phyloP scores from a whole-genome alignment of 306 rosid species.

The Sindora glabra region DNA sequence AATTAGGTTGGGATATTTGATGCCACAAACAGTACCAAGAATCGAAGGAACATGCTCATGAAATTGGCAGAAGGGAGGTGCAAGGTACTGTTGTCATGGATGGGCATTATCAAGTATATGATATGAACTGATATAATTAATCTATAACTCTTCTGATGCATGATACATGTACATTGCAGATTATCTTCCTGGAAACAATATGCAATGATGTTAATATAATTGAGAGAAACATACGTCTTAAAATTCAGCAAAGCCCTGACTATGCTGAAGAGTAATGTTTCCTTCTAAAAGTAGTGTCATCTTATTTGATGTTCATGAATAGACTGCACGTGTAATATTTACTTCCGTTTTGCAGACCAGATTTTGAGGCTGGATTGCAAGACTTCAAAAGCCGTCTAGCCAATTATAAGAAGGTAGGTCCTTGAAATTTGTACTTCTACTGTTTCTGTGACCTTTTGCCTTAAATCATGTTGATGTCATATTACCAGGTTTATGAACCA shows the following conservation, averaged over 20 bases:
- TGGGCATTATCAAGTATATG: conserved; percentile 11
- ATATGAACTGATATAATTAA: conserved; percentile 3
- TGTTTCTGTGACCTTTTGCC: conserved; percentile 15
- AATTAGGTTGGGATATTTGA: conserved; percentile 96
- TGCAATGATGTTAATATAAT: conserved; percentile 89
- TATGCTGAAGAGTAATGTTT: conserved; percentile 93
- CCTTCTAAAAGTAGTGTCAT: conserved; percentile 16
- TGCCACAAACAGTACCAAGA: conserved; percentile 84
- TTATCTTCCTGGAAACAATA: conserved; percentile 90
- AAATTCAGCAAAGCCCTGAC: conserved; percentile 99
- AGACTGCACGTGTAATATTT: conserved; percentile 8
- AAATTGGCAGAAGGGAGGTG: conserved; percentile 97
- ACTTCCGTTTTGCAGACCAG: conserved; percentile 63
- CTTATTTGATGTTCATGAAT: conserved; percentile 14
- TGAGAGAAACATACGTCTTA: conserved; percentile 90
- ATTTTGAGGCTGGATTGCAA: conserved; percentile 80
- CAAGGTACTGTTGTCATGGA: conserved; percentile 55
- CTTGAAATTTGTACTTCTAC: conserved; percentile 4
- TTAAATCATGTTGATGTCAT: conserved; percentile 12
- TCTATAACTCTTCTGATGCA: conserved; percentile 8
- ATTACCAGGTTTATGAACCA: conserved; percentile 73
- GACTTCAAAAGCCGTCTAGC: conserved; percentile 82
- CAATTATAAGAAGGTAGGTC: conserved; percentile 74
- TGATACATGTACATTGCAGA: conserved; percentile 43
- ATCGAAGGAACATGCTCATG: conserved; percentile 93